Percentiles rank a stretch among this genome's conserved stretches.
Evolutionary conservation across 176 grass and related monocot species (phyloP).

Genomic region (Pharus latifolius): DNA sequence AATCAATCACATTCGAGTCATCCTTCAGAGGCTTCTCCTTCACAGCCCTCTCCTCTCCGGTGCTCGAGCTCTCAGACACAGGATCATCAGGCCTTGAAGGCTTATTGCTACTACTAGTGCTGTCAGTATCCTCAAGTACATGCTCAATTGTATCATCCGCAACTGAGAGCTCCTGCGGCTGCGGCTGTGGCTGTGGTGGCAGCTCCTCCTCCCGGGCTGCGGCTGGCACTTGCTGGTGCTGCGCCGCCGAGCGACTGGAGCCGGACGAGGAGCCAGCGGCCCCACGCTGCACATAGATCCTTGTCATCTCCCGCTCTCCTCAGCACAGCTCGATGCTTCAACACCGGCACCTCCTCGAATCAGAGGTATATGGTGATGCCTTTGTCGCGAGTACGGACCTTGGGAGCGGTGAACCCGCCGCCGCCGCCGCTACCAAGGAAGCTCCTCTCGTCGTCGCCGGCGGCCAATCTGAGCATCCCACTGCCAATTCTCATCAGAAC

Average conservation of each 20-base stretch:
- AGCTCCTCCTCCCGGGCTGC: constrained; percentile 37
- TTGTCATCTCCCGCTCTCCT: constrained; percentile 65
- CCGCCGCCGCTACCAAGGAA: constrained; percentile 41
- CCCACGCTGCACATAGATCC: constrained; percentile 90
- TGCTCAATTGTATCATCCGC: constrained; percentile 24
- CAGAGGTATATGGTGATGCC: constrained; percentile 12
- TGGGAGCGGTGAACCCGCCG: constrained; percentile 41
- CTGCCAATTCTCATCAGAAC: constrained; percentile 86
- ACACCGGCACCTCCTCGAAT: constrained; percentile 27
- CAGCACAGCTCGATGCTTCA: not conserved
- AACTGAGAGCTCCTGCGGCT: constrained; percentile 26
- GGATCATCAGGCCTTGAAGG: constrained; percentile 18
- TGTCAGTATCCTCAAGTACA: constrained; percentile 25
- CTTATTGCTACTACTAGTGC: constrained; percentile 27
- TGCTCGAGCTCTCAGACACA: constrained; percentile 20
- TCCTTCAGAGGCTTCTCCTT: constrained; percentile 46
- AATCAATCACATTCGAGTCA: constrained; percentile 17
- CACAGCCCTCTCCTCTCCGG: constrained; percentile 16
- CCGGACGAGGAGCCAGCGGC: constrained; percentile 69
- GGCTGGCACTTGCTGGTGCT: constrained; percentile 29
- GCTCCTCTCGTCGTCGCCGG: constrained; percentile 47
- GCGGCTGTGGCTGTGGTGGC: constrained; percentile 17
- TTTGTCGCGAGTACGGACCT: constrained; percentile 73
- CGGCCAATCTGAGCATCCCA: constrained; percentile 63
- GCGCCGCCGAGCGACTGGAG: constrained; percentile 36